Base-by-base conservation (phyloP, 2,329 filamentous ascomycete species). In the Arthrobotrys sphaeroides region DNA sequence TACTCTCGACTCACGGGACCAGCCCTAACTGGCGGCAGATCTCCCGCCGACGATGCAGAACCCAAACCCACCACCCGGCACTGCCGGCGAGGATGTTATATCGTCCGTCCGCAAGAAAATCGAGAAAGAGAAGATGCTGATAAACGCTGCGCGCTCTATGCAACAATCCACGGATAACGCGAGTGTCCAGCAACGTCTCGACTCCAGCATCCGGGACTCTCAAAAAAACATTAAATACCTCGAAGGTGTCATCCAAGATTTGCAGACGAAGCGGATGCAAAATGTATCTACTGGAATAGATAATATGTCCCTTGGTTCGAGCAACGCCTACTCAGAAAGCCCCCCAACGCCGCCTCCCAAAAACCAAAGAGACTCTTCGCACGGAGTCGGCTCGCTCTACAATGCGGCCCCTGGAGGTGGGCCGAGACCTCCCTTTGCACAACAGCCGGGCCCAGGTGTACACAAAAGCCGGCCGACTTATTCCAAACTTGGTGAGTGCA, bases 91-190 rank as follows among this genome's bases (percentile, higher is more conserved):
- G 24, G 72, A 75, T 47, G 72, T 67, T 31, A 33, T 67, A 10
- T 18, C 57, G 45, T 61, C 53, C 5, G 93, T 99, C 85, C 89
- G 91, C 85, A 91, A 90, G 86, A 98, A 99, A 90, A 98, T 99
- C 84, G 93, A 97, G 86, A 90, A 94, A 83, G 95, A 99, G 85
- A 94, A 94, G 87, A 91, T 91, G 81, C 90, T 98, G 81, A 95
- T 99, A 86, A 91, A 91, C 83, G 94, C 93, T 81, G 94, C 94
- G 79, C 95, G 92, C 84, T 89, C 91, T 80, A 97, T 99, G 94
- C 91, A 93, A 84, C 91, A 94, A 84, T 94, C 95, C 83, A 97
- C 94, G 80, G 92, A 93, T 85, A 99, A 99, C 84, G 91, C 94
- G 79, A 88, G 90, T 77, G 94, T 98, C 78, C 91, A 93, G 81